Evolutionary conservation across 2,329 filamentous ascomycete species (phyloP).

Genomic region (Xylaria hypoxylon): DNA sequence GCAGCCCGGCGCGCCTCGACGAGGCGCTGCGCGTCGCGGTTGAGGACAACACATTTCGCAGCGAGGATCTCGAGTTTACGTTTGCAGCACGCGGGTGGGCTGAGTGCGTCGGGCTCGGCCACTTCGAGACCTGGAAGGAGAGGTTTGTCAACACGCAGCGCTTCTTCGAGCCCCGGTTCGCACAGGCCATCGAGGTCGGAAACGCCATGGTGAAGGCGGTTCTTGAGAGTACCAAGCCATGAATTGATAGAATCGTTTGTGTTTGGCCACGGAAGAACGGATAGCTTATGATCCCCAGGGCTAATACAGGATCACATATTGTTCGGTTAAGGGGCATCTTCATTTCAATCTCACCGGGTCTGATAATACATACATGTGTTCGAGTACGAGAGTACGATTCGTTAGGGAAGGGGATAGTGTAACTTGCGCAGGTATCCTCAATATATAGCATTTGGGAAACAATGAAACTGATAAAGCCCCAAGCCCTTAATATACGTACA

Average conservation of each 20-base stretch:
- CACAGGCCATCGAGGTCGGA: conserved; percentile 85
- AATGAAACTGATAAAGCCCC: not conserved
- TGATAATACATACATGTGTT: not conserved
- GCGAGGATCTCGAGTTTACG: conserved; percentile 96
- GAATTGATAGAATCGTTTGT: conserved; percentile 4
- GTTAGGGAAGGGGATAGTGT: not conserved
- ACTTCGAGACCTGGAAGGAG: conserved; percentile 93
- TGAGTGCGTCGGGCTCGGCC: conserved; percentile 88
- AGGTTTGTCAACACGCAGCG: conserved; percentile 89
- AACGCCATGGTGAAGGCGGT: conserved; percentile 99
- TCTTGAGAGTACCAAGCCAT: conserved; percentile 76
- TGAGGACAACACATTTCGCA: conserved; percentile 90
- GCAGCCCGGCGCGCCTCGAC: conserved; percentile 81
- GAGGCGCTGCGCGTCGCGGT: conserved; percentile 88
- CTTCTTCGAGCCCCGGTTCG: conserved; percentile 92
- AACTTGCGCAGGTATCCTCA: not conserved
- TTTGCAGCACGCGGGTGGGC: conserved; percentile 97
- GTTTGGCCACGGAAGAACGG: not conserved
- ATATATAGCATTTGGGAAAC: not conserved
- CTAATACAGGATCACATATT: not conserved
- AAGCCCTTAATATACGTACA: no score
- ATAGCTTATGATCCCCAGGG: not conserved
- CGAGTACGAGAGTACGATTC: not conserved
- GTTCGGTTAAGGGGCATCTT: not conserved
- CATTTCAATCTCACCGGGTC: not conserved